phyloP scores from a whole-genome alignment of 768 basidiomycete genomes.

The Boletus huronensis region DNA sequence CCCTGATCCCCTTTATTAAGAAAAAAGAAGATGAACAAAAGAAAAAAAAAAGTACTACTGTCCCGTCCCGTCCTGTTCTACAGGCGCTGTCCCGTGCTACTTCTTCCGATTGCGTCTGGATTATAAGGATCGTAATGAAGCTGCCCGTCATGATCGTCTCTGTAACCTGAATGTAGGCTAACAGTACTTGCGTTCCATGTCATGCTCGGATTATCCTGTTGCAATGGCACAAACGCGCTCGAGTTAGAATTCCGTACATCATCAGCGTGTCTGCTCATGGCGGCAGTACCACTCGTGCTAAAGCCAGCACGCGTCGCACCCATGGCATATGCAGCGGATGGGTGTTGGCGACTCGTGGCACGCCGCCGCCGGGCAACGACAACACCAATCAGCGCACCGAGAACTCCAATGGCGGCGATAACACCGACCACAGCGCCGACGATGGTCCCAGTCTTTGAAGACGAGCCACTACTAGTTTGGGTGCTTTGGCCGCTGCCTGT shows the following conservation, averaged over 20 bases:
- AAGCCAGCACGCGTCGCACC: conserved; percentile 31
- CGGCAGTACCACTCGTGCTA: conserved; percentile 20
- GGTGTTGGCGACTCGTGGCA: conserved; percentile 31
- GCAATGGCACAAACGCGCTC: conserved; percentile 69
- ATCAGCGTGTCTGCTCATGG: conserved; percentile 22
- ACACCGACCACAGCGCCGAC: conserved; percentile 31
- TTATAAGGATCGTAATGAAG: conserved; percentile 27
- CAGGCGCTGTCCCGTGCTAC: conserved; percentile 23
- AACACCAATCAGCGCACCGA: conserved; percentile 41
- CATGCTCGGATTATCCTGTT: conserved; percentile 55
- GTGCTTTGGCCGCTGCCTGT: conserved; percentile 28
- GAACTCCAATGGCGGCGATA: conserved; percentile 28
- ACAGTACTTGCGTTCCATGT: conserved; percentile 56
- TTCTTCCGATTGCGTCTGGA: conserved; percentile 25
- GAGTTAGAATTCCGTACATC: conserved; percentile 51
- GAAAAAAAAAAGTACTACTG: not conserved
- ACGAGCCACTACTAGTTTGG: conserved; percentile 17
- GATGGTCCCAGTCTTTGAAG: conserved; percentile 25
- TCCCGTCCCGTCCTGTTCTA: conserved; percentile 14
- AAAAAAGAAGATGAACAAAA: not conserved
- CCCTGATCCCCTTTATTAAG: not conserved
- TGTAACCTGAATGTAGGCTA: conserved; percentile 42
- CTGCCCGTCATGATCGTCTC: conserved; percentile 27
- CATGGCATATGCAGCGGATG: conserved; percentile 39
- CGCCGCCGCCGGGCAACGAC: conserved; percentile 50